phyloP scores from a whole-genome alignment of 192 early-diverging fungal genomes.

The Spizellomyces sp. region DNA sequence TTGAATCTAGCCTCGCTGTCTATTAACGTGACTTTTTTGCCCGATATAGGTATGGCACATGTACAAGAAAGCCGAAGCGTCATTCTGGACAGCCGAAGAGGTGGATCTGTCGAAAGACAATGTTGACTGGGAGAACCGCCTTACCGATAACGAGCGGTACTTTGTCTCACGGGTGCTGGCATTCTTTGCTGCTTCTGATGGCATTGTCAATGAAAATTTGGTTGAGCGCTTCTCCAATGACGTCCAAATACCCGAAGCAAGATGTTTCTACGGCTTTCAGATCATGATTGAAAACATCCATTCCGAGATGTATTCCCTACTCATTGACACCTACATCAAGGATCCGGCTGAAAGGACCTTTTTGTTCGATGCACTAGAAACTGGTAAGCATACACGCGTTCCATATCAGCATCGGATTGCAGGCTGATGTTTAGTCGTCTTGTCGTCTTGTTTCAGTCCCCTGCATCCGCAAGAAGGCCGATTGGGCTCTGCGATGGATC shows the following conservation, averaged over 20 bases:
- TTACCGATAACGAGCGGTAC: slow-evolving; percentile 79
- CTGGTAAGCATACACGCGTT: slow-evolving; percentile 78
- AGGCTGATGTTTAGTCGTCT: slow-evolving; percentile 43
- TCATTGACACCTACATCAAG: slow-evolving; percentile 92
- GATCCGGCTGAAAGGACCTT: slow-evolving; percentile 79
- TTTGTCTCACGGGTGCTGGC: slow-evolving; percentile 85
- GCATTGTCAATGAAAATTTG: slow-evolving; percentile 87
- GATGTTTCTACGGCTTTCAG: slow-evolving; percentile 96
- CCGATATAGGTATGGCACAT: slow-evolving; percentile 84
- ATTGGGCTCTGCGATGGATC: slow-evolving; percentile 97
- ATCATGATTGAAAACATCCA: slow-evolving; percentile 98
- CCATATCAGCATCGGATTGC: slow-evolving; percentile 65
- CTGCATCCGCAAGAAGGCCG: slow-evolving; percentile 93
- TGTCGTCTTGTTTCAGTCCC: slow-evolving; percentile 62
- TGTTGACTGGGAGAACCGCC: slow-evolving; percentile 76
- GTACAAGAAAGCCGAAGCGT: slow-evolving; percentile 96
- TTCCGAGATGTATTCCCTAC: slow-evolving; percentile 85
- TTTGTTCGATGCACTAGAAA: slow-evolving; percentile 93
- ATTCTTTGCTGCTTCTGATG: slow-evolving; percentile 89
- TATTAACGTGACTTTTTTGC: not conserved
- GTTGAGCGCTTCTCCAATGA: slow-evolving; percentile 84
- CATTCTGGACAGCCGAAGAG: slow-evolving; percentile 98
- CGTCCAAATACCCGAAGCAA: slow-evolving; percentile 90
- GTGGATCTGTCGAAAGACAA: slow-evolving; percentile 89
- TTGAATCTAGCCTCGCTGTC: not conserved